Base-by-base conservation (phyloP, 306 rosid species). In the Echinosophora koreensis region DNA sequence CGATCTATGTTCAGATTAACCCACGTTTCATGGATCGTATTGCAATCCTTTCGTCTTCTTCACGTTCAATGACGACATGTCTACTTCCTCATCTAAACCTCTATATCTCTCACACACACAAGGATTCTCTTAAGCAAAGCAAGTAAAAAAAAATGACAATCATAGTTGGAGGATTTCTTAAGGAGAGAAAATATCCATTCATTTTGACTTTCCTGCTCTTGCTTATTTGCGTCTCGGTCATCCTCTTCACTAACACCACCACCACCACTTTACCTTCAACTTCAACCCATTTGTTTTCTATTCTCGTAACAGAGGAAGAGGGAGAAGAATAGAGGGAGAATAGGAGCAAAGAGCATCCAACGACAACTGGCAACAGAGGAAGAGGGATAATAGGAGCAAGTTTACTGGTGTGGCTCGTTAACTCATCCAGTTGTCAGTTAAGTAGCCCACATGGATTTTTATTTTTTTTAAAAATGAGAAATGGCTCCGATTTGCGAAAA, bases 131-230 rank as follows among this genome's bases (percentile, higher is more conserved):
- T 11, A 17, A 4, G 17, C 42, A 35, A 32, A 76, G 49, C 1
- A 35, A 7, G 1, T 16, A 22, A 22, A 4, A 54, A 54, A 51
- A 54, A 64, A 94, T 92, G 97, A 88, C 89, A 9, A 15, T 72
- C 84, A 35, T 85, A 69, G 81, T 65, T 44, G 76, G 73, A 18
- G 52, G 52, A 17, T 77, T 90, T 63, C 61, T 89, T 72, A 82
- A 82, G 49, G 88, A 85, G 69, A 85, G 87, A 5, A 95, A 84
- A 46, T 82, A 73, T 86, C 97, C 91, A 0, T 90, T 92, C 89
- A 42, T 86, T 38, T 71, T 86, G 47, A 71, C 92, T 6, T 86
- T 95, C 82, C 35, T 85, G 1, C 34, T 88, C 18, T 76, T 89
- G 49, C 82, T 92, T 70, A 27, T 89, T 60, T 87, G 81, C 76